Evolutionary conservation across 345 rosid genomes (phyloP).

Genomic region (Noccaea caerulescens): DNA sequence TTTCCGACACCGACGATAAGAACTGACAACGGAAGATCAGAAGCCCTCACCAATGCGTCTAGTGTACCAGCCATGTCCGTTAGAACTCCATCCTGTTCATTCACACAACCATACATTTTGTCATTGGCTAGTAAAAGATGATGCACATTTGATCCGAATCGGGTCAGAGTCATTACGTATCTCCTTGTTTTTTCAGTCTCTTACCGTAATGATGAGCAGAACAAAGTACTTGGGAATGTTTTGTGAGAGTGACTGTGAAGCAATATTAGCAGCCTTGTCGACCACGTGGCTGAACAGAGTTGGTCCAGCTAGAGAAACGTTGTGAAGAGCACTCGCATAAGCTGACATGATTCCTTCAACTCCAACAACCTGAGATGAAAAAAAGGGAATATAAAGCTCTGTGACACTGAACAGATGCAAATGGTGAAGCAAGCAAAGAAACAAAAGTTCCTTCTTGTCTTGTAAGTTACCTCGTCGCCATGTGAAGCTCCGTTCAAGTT

Average conservation of each 20-base stretch:
- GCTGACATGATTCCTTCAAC: conserved; percentile 85
- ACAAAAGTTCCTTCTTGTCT: neutral
- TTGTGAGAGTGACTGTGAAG: conserved; percentile 43
- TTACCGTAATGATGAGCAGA: conserved; percentile 54
- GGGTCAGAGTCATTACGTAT: neutral
- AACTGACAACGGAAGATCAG: conserved; percentile 90
- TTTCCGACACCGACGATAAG: conserved; percentile 87
- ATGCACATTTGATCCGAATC: neutral
- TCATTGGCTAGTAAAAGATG: neutral
- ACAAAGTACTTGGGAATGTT: conserved; percentile 45
- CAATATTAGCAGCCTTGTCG: conserved; percentile 51
- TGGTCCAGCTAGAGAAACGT: conserved; percentile 69
- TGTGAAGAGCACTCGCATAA: conserved; percentile 59
- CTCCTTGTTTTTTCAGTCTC: conserved; percentile 2
- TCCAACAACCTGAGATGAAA: conserved; percentile 67
- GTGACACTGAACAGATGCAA: neutral
- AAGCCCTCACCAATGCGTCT: conserved; percentile 81
- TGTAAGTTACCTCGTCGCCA: conserved; percentile 59
- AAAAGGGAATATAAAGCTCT: neutral
- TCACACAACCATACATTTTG: conserved; percentile 30
- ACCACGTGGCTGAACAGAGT: conserved; percentile 69
- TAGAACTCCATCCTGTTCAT: conserved; percentile 77
- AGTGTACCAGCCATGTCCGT: conserved; percentile 77
- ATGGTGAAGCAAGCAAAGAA: too few species aligned
- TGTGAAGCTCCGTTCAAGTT: conserved; percentile 66